These are phyloP conservation scores for Pichia sp. DNA, from an alignment of 1,139 yeast species.

Conservation along the genomic window DNA sequence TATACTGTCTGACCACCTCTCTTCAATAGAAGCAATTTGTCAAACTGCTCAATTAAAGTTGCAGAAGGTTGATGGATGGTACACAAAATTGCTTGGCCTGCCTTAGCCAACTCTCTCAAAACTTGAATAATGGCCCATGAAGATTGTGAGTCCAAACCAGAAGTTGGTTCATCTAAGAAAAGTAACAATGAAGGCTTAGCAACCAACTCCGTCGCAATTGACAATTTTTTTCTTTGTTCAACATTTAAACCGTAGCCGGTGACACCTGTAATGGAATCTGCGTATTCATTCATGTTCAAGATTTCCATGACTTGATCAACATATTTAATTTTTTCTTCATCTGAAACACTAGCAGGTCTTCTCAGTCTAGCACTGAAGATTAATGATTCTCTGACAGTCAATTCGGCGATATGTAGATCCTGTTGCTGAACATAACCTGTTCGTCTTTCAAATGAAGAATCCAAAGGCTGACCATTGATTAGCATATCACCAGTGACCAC, in stretches of 20 bases:
- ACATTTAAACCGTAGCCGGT: conserved; percentile 54
- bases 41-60: conserved; percentile 45
- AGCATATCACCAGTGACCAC: conserved; percentile 50
- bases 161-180: conserved; percentile 49
- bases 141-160: conserved; percentile 52
- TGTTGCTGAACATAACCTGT: conserved; percentile 59
- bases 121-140: conserved; percentile 48
- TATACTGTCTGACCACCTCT: conserved; percentile 56
- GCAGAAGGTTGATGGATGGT: conserved; percentile 58
- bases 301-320: conserved; percentile 47
- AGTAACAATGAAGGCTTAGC: conserved; percentile 47
- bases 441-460: conserved; percentile 43
- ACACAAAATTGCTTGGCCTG: conserved; percentile 50
- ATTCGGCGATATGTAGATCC: conserved; percentile 47
- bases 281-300: conserved; percentile 46
- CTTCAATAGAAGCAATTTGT: conserved; percentile 39
- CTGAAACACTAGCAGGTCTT: conserved; percentile 42
- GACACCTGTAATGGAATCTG: conserved; percentile 53
- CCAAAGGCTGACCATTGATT: conserved; percentile 44
- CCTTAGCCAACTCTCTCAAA: conserved; percentile 39
- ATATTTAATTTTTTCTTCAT: conserved; percentile 42
- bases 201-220: conserved; percentile 47
- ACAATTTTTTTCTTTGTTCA: conserved; percentile 40
- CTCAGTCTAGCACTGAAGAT: conserved; percentile 50
- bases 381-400: conserved; percentile 51